A percentile compares a stretch with the other conserved stretches of the same genome.
These are phyloP conservation scores for Raphanus hybrid DNA, from an alignment of 441 rosid genomes.

Conservation along the genomic window DNA sequence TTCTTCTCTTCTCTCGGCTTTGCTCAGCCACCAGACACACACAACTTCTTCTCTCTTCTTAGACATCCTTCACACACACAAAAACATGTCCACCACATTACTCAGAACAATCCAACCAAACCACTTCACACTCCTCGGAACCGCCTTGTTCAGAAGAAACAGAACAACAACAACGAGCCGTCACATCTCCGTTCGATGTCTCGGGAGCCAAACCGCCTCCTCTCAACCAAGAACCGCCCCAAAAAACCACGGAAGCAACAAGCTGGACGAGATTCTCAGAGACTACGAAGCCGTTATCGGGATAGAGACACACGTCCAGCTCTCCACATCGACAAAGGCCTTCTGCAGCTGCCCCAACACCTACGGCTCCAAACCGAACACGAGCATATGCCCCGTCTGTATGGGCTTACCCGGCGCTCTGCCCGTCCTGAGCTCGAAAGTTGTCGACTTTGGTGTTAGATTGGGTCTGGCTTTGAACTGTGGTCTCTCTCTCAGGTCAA, in stretches of 20 bases:
- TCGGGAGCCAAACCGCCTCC: constrained; percentile 54
- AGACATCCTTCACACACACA: no score
- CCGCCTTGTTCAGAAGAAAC: constrained; percentile 51
- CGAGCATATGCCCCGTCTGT: constrained; percentile 85
- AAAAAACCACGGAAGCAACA: constrained; percentile 46
- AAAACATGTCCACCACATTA: constrained; percentile 61
- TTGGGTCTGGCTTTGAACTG: constrained; percentile 92
- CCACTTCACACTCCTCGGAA: constrained; percentile 52
- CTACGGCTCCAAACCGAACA: constrained; percentile 80
- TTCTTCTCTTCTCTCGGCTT: background rate
- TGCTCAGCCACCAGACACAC: background rate
- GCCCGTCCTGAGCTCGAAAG: constrained; percentile 85
- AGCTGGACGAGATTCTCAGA: constrained; percentile 53
- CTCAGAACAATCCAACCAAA: constrained; percentile 57
- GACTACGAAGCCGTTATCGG: constrained; percentile 88
- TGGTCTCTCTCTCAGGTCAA: constrained; percentile 75
- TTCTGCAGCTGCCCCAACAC: constrained; percentile 87
- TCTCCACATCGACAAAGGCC: constrained; percentile 83
- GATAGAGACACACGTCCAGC: constrained; percentile 95
- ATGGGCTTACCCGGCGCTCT: constrained; percentile 97
- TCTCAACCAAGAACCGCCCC: constrained; percentile 53
- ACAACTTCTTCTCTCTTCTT: background rate
- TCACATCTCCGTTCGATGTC: constrained; percentile 52
- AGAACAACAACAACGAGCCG: constrained; percentile 43
- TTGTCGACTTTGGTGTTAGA: constrained; percentile 80